Evolutionary conservation across 495 filamentous ascomycete species (phyloP).

Genomic region (Penicillium ochrochloron): DNA sequence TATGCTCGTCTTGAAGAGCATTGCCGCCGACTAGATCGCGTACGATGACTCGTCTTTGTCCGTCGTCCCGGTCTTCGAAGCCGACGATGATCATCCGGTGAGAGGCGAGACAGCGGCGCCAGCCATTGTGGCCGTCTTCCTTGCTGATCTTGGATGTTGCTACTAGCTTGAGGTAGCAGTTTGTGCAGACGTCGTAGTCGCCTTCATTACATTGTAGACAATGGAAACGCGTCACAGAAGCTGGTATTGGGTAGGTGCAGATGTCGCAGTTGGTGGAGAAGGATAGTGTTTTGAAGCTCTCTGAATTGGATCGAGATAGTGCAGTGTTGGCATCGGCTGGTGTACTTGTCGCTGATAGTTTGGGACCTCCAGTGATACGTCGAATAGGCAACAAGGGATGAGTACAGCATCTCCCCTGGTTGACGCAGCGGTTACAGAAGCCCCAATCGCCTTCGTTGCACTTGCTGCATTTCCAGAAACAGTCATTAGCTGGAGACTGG

Average conservation of each 20-base stretch:
- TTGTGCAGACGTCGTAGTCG: slow-evolving; percentile 82
- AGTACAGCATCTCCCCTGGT: slow-evolving; percentile 73
- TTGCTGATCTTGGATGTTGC: slow-evolving; percentile 61
- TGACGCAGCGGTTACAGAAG: slow-evolving; percentile 82
- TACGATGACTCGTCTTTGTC: slow-evolving; percentile 61
- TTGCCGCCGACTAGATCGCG: slow-evolving; percentile 75
- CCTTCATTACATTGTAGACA: slow-evolving; percentile 70
- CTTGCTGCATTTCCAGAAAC: slow-evolving; percentile 79
- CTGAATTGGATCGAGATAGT: slow-evolving; percentile 43
- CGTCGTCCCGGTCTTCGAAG: slow-evolving; percentile 64
- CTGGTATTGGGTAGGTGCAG: slow-evolving; percentile 72
- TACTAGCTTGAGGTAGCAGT: slow-evolving; percentile 73
- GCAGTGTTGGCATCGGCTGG: slow-evolving; percentile 29
- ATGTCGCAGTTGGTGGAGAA: slow-evolving; percentile 75
- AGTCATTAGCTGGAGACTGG: slow-evolving; percentile 69
- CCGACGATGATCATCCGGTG: slow-evolving; percentile 85
- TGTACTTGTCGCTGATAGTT: slow-evolving; percentile 29
- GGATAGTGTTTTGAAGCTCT: slow-evolving; percentile 60
- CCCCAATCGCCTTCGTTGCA: slow-evolving; percentile 95
- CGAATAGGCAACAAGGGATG: slow-evolving; percentile 75
- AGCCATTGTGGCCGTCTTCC: slow-evolving; percentile 77
- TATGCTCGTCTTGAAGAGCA: slow-evolving; percentile 59
- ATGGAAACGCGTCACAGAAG: slow-evolving; percentile 71
- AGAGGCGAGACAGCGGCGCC: slow-evolving; percentile 77
- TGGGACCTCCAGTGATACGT: slow-evolving; percentile 36